Conservation (phyloP, 2,329 filamentous ascomycete genomes). For the Spiromastix sp. region DNA sequence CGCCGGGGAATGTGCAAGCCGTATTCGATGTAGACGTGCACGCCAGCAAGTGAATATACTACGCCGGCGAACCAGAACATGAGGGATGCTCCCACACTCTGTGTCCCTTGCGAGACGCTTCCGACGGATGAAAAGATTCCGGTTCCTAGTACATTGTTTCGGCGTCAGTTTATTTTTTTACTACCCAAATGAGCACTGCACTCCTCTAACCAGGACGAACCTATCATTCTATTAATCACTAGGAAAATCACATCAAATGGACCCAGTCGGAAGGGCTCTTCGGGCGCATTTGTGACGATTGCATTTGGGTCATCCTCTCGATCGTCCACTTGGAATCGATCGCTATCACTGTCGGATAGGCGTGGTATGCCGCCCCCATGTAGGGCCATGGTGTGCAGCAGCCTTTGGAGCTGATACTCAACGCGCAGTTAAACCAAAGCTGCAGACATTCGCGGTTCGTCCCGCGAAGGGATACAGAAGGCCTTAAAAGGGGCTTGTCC, state of each 20-base stretch:
- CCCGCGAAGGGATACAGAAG: no score
- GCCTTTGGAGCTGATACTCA: background rate
- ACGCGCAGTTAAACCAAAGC: background rate
- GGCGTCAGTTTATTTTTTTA: no score
- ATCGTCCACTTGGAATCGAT: background rate
- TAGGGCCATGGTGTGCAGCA: background rate
- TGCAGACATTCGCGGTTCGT: no score
- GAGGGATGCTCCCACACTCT: constrained; percentile 11
- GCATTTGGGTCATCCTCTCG: constrained; percentile 3
- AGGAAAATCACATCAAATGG: constrained; percentile 10
- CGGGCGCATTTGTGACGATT: constrained; percentile 5
- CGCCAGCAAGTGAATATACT: constrained; percentile 10
- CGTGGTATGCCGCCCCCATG: constrained; percentile 2
- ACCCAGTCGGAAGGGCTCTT: constrained; percentile 11
- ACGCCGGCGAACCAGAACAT: constrained; percentile 13
- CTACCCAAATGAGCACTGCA: no score
- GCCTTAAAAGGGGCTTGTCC: background rate
- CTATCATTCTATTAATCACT: constrained; percentile 13
- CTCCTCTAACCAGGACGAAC: no score
- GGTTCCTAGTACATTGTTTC: constrained; percentile 8
- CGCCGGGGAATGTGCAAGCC: constrained; percentile 11
- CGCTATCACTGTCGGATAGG: constrained; percentile 4
- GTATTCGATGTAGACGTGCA: constrained; percentile 12
- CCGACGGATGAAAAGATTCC: constrained; percentile 12
- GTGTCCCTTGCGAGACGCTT: constrained; percentile 8